A percentile compares a stretch with the other conserved stretches of the same genome.
phyloP scores from a whole-genome alignment of 1,284 basidiomycete species.

The Albatrellus sp. region DNA sequence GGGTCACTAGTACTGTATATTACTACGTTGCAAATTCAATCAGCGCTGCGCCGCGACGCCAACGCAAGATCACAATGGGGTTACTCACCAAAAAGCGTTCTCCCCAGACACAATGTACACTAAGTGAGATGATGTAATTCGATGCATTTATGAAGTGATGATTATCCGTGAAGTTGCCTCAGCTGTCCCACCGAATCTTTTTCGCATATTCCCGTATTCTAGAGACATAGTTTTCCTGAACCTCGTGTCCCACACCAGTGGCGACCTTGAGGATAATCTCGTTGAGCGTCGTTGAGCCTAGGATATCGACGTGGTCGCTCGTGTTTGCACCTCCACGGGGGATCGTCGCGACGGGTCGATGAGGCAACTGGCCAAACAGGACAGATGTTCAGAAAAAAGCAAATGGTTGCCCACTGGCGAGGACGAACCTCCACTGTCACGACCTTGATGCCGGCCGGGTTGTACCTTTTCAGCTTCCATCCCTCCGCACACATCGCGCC shows the following conservation, averaged over 20 bases:
- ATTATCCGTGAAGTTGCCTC: no score
- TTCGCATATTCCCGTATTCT: constrained; percentile 68
- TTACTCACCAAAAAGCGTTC: not conserved
- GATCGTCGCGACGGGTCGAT: constrained; percentile 65
- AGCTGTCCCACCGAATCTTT: constrained; percentile 65
- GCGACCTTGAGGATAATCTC: constrained; percentile 86
- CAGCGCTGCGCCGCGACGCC: no score
- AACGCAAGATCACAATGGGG: not conserved
- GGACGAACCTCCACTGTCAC: constrained; percentile 71
- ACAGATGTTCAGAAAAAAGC: not conserved
- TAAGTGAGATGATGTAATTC: not conserved
- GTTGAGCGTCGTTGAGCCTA: constrained; percentile 81
- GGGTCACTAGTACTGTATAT: no score
- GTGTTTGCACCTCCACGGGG: constrained; percentile 88
- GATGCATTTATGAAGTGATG: no score
- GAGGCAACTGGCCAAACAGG: constrained; percentile 52
- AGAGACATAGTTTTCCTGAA: constrained; percentile 68
- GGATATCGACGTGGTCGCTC: constrained; percentile 87
- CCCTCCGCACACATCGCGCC: constrained; percentile 95
- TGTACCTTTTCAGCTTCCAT: constrained; percentile 88
- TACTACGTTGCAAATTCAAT: no score
- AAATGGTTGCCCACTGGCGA: not conserved
- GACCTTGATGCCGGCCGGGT: constrained; percentile 82
- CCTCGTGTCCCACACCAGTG: constrained; percentile 61
- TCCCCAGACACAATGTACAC: not conserved